Base-by-base conservation (phyloP, 2,329 filamentous ascomycete genomes). In the Microdochium paspali region DNA sequence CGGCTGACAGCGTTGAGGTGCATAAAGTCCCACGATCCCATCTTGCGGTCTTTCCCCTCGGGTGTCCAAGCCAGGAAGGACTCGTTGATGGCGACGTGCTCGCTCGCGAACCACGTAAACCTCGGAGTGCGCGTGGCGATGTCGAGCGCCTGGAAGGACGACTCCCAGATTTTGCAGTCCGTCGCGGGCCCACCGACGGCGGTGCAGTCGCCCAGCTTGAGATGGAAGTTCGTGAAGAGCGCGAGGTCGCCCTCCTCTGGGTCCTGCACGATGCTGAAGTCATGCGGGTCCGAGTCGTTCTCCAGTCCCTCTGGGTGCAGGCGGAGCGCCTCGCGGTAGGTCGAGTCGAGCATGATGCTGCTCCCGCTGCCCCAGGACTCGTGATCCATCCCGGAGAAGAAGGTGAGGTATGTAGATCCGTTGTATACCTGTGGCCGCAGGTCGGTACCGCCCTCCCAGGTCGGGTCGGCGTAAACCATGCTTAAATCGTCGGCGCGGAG, bases 1-100 rank as follows among this genome's bases (percentile, higher is more conserved):
- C 61, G 62, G 44, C 54, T 49, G 10, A 61, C 52, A 28, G 59
- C 61, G 51, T 63, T 65, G 49, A 65, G 54, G 50, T 66, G 63
- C 43, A 60, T 61, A 43, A 60, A 64, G 50, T 66, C 63, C 44
- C 58, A 65, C 26, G 26, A 24, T 3, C 23, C 23, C 15, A 4
- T 7, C 23, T 26, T 44, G 23, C 21, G 18, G 12, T 23, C 23
- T 13, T 26, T n/a, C 4, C 13, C 18, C 35, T 15, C 12, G 15
- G 18, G 15, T 20, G 12, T 40, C 13, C 15, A 40, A 5, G 12
- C n/a, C 35, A 20, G 6, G 5, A 30, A 15, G 10, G 46, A 23
- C 40, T 25, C 40, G 46, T 15, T 13, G 23, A 44, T 3, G 3
- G 12, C 35, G 32, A 24, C 12, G 39, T 30, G n/a, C 24, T 47